Percentiles rank a stretch among this genome's conserved stretches.
Conservation (phyloP, 768 basidiomycete genomes). For the Clitopilus hobsonii region DNA sequence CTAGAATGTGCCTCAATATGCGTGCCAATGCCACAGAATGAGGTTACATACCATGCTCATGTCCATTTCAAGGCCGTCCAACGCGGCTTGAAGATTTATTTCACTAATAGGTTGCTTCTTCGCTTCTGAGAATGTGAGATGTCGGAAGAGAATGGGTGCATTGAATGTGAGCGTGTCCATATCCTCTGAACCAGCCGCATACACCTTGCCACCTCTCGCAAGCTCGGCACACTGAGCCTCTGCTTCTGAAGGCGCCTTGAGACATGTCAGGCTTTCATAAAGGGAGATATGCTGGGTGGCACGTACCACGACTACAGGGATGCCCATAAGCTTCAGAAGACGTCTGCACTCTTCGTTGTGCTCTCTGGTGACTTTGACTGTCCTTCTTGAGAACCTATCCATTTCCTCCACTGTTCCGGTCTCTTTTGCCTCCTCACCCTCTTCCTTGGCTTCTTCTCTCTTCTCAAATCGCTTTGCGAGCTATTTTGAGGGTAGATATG, state of each 20-base stretch:
- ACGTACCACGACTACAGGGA: conserved; percentile 86
- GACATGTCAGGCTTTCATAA: neutral
- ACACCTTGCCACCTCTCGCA: conserved; percentile 95
- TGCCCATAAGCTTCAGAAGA: conserved; percentile 91
- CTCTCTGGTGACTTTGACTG: conserved; percentile 91
- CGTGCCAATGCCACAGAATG: neutral
- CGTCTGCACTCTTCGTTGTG: conserved; percentile 95
- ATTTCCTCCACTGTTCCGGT: conserved; percentile 91
- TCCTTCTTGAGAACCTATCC: conserved; percentile 83
- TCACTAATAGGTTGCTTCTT: conserved; percentile 96
- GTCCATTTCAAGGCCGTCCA: conserved; percentile 87
- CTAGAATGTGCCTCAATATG: conserved; percentile 33
- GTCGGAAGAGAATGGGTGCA: conserved; percentile 87
- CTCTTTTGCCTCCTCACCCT: conserved; percentile 95
- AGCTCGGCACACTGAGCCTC: conserved; percentile 99
- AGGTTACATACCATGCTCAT: conserved; percentile 71
- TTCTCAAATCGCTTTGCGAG: conserved; percentile 93
- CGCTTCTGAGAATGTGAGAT: conserved; percentile 96
- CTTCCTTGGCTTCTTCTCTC: conserved; percentile 91
- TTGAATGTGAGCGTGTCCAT: conserved; percentile 99
- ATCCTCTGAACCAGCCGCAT: conserved; percentile 96
- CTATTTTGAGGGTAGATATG: conserved; percentile 48
- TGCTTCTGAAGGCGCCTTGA: conserved; percentile 94
- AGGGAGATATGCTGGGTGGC: neutral
- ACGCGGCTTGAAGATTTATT: conserved; percentile 74